phyloP scores from a whole-genome alignment of 805 yeast genomes.

The Saccharomycopsis olivae region DNA sequence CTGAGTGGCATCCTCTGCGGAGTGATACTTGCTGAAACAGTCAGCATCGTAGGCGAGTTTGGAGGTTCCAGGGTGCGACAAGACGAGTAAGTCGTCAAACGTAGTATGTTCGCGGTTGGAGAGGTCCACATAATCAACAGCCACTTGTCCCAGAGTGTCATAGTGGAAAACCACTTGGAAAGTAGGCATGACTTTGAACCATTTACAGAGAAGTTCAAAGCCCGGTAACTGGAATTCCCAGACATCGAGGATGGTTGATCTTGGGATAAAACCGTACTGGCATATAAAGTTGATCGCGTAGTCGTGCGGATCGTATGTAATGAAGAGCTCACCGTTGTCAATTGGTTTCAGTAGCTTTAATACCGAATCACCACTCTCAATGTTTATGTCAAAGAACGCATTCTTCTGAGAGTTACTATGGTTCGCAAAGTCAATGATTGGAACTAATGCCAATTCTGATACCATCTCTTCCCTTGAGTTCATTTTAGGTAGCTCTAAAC shows the following conservation, averaged over 20 bases:
- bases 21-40: not conserved
- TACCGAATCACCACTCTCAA: not conserved
- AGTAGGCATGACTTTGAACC: not conserved
- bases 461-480: not conserved
- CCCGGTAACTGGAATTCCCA: constrained; percentile 2
- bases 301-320: constrained; percentile 1
- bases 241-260: not conserved
- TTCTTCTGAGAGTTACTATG: constrained; percentile 1
- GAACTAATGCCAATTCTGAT: not conserved
- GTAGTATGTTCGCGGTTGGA: not conserved
- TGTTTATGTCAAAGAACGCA: constrained; percentile 6
- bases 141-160: not conserved
- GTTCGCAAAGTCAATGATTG: constrained; percentile 10
- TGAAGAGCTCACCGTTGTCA: constrained; percentile 2
- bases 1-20: not conserved
- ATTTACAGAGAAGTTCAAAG: no score
- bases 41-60: not conserved
- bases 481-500: constrained; percentile 3
- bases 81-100: not conserved
- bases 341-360: not conserved
- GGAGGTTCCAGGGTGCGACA: not conserved
- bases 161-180: not conserved
- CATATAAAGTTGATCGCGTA: not conserved
- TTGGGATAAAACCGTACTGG: constrained; percentile 1
- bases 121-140: not conserved